Evolutionary conservation across 257 asterid species (phyloP), one percentile per base, ranked within the genome.

Genomic region (Marsdenia floribunda): DNA sequence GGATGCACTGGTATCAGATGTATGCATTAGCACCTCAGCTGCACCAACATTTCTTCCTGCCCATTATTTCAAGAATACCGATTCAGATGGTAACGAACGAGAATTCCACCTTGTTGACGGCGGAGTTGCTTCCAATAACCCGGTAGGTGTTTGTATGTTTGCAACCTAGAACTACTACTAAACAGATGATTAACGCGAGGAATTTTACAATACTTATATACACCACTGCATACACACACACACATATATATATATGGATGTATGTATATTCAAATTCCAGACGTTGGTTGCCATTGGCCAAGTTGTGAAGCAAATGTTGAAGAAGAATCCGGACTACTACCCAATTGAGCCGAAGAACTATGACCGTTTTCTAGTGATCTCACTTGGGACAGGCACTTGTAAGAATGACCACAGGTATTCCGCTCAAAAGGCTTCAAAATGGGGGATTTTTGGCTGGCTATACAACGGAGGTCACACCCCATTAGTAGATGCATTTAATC

Each of bases 401-500:
- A 84, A 75, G 77, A 82, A 84, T 13, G 89, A 83, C 16, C 80
- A 57, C 2, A 79, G 68, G 22, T 87, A 77, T 57, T 79, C 77
- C 8, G 91, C 92, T 6, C 44, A 68, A 72, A 75, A 37, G 50
- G 92, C 88, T 38, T 73, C 85, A 1, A 76, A 75, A 19, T 90
- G 95, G 96, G 93, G 96, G 18, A 24, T 86, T 33, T 24, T 89
- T 53, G 88, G 83, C 58, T 90, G 95, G 96, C 60, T 89, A 10
- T 77, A 55, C 5, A 18, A 81, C 33, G 75, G 38, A 3, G 83
- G 80, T 11, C 57, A 81, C 2, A 80, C 85, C 53, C 95, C 96
- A 37, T 10, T 89, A 33, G 0, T 89, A 0, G 73, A 80, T 9
- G 83, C 80, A 1, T 86, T 74, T 67, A 75, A 68, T 68, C 87